Base-by-base conservation (phyloP, 202 grass and related monocot genomes). In the Schoenoplectus triqueter region DNA sequence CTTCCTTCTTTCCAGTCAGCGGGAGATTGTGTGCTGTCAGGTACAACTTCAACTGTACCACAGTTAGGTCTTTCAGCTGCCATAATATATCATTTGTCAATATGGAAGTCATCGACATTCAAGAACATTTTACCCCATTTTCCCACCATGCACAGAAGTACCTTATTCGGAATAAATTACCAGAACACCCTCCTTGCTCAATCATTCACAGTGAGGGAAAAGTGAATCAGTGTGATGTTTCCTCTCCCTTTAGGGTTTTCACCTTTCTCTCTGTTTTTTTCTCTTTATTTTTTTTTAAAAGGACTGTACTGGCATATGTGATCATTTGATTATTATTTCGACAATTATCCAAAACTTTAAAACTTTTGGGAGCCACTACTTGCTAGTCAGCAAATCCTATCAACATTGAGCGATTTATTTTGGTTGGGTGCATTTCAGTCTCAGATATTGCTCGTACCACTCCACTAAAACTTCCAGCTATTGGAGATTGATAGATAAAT, bases 1-100 rank as follows among this genome's bases (percentile, higher is more conserved):
- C 90, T 13, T 98, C 93, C 89, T 98, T 98, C 73, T 95, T 98
- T 11, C 93, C 93, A 76, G 88, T 86, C 80, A 98, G 72, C 6
- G 93, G 86, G 52, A 98, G 90, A n/a, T 62, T 84, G 84, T 95
- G 90, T 3, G 90, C 87, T 1, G 86, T 87, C 51, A 98, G 86
- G 90, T 98, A 98, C 6, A 82, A 90, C 89, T 94, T 98, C 69
- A 98, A 84, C 7, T 98, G 91, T 1, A 86, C 68, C 3, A 88
- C 88, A 0, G 88, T 94, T 69, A 94, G 84, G 44, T 93, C 84
- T 84, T 98, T 98, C 69, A 98, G 90, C 96, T 95, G 91, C 81
- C 90, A 86, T 5, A 66, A 44, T 60, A 60, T 42, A 52, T n/a
- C 51, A 77, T 77, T 77, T 7, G 3, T 78, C 74, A 57, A 59